phyloP scores from a whole-genome alignment of 805 yeast species.

The Yarrowia sp. region DNA sequence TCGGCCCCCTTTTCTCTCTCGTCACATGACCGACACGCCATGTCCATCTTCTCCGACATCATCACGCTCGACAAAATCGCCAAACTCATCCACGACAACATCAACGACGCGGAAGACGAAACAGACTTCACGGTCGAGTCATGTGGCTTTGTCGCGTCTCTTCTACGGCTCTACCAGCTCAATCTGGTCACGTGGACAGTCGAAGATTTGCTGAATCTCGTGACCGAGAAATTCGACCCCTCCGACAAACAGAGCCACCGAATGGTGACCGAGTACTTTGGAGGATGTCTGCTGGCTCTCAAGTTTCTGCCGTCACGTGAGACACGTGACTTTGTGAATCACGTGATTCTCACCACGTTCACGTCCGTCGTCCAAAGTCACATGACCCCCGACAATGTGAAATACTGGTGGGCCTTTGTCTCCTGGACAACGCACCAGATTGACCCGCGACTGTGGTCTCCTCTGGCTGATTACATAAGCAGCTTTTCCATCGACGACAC shows the following conservation, averaged over 20 bases:
- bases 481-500: constrained; percentile 56
- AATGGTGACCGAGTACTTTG: constrained; percentile 70
- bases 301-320: constrained; percentile 40
- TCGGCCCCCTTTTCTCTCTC: background rate
- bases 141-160: constrained; percentile 54
- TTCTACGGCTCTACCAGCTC: constrained; percentile 59
- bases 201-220: constrained; percentile 60
- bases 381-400: constrained; percentile 73
- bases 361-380: constrained; percentile 59
- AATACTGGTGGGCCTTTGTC: constrained; percentile 76
- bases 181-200: constrained; percentile 56
- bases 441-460: constrained; percentile 64
- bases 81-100: constrained; percentile 5
- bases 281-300: constrained; percentile 62
- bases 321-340: constrained; percentile 32
- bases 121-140: constrained; percentile 25
- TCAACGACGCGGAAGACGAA: constrained; percentile 21
- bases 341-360: constrained; percentile 53
- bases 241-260: constrained; percentile 81
- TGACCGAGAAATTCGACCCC: constrained; percentile 60
- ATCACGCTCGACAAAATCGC: constrained; percentile 4
- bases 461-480: constrained; percentile 56
- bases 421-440: constrained; percentile 76
- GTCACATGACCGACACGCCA: background rate
- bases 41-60: background rate